These are phyloP conservation scores for Talaromyces sp. DNA, from an alignment of 2,329 filamentous ascomycete genomes.

Conservation along the genomic window DNA sequence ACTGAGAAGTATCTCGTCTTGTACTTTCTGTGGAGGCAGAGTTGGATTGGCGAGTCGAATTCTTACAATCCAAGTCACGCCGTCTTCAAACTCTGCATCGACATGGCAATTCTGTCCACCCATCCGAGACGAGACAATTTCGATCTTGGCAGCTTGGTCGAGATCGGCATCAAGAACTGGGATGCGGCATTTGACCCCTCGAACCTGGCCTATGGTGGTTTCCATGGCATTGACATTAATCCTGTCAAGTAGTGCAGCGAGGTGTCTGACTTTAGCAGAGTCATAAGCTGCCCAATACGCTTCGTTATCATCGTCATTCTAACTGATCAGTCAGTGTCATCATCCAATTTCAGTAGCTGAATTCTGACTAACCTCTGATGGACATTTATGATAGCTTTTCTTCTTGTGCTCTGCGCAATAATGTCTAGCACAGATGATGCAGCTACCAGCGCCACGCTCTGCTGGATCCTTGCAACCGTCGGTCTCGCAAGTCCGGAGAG, in stretches of 20 bases:
- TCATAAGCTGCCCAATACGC: neutral
- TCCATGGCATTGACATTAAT: neutral
- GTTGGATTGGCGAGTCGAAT: neutral
- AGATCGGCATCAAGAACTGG: neutral
- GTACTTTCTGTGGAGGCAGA: neutral
- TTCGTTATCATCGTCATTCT: neutral
- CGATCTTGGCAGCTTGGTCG: neutral
- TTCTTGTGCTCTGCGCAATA: neutral
- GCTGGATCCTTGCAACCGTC: neutral
- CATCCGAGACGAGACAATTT: neutral
- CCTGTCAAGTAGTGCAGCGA: neutral
- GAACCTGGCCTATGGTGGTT: too few relatives aligned
- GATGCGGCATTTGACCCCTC: neutral
- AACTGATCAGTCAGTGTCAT: neutral
- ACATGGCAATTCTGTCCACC: neutral
- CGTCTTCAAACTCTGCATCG: neutral
- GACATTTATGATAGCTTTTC: neutral
- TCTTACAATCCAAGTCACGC: neutral
- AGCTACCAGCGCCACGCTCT: neutral
- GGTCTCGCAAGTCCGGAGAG: neutral
- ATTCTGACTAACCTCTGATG: neutral
- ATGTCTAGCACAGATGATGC: neutral
- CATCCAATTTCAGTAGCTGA: neutral
- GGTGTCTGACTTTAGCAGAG: neutral
- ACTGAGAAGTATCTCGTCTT: neutral